These are phyloP conservation scores for Prunella vulgaris DNA, from an alignment of 257 asterid genomes.

Conservation along the genomic window DNA sequence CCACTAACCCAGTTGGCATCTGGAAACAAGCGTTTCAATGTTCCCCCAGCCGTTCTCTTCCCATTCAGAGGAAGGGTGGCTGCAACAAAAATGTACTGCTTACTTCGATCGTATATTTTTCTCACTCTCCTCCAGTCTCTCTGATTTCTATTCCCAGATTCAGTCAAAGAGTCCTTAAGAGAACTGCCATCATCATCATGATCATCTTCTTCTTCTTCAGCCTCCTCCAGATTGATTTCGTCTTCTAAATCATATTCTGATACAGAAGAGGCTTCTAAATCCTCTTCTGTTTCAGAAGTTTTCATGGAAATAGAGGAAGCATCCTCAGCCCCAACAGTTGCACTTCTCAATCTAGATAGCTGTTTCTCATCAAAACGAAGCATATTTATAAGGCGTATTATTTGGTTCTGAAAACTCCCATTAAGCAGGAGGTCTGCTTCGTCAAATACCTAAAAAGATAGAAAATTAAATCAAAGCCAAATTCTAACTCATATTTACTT, in stretches of 20 bases:
- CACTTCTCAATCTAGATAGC: constrained; percentile 43
- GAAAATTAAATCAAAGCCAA: neutral
- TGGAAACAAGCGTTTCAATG: constrained; percentile 77
- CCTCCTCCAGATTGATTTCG: constrained; percentile 35
- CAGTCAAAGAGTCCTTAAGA: constrained; percentile 32
- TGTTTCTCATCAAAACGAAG: constrained; percentile 94
- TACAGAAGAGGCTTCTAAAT: constrained; percentile 30
- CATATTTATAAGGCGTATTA: constrained; percentile 79
- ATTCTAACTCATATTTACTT: neutral
- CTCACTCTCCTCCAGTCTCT: constrained; percentile 90
- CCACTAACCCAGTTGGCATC: constrained; percentile 89
- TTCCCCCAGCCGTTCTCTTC: constrained; percentile 90
- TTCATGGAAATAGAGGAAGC: constrained; percentile 22
- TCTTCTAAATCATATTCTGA: constrained; percentile 33
- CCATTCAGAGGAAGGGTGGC: constrained; percentile 97
- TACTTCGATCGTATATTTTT: constrained; percentile 69
- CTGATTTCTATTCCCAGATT: constrained; percentile 34
- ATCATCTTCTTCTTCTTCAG: constrained; percentile 23
- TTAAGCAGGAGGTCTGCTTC: constrained; percentile 96
- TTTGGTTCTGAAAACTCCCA: constrained; percentile 95
- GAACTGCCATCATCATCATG: constrained; percentile 32
- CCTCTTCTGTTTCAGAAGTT: constrained; percentile 39
- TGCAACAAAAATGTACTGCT: constrained; percentile 94
- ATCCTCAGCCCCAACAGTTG: constrained; percentile 25
- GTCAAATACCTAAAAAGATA: constrained; percentile 67